phyloP scores from a whole-genome alignment of 2,329 filamentous ascomycete species.

The Penicillium sclerotigenum region DNA sequence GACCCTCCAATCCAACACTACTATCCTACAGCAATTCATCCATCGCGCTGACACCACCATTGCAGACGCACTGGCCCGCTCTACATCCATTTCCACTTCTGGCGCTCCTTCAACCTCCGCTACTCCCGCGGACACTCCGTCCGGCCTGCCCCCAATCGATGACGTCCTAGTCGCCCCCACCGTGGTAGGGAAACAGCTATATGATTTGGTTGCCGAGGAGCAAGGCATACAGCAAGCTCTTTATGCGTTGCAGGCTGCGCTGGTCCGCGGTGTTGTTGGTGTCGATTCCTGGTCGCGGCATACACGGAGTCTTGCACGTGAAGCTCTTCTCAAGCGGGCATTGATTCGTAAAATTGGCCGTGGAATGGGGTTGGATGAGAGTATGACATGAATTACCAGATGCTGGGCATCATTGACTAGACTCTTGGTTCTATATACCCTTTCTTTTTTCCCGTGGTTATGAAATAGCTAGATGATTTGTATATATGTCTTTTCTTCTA shows the following conservation, averaged over 20 bases:
- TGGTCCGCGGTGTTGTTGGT: constrained; percentile 46
- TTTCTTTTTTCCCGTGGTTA: neutral
- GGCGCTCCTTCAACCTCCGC: constrained; percentile 14
- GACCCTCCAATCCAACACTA: constrained; percentile 71
- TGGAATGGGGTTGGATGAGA: constrained; percentile 45
- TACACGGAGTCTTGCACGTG: constrained; percentile 47
- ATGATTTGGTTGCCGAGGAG: constrained; percentile 84
- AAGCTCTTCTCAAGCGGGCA: constrained; percentile 48
- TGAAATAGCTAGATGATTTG: neutral
- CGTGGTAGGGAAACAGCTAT: constrained; percentile 88
- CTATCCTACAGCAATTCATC: constrained; percentile 73
- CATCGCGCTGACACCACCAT: constrained; percentile 76
- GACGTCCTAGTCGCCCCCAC: constrained; percentile 91
- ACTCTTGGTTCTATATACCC: constrained; percentile 15
- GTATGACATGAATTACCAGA: neutral
- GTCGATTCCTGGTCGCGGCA: constrained; percentile 48
- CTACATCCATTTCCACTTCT: constrained; percentile 24
- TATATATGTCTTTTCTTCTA: neutral
- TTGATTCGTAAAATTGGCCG: constrained; percentile 46
- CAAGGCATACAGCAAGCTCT: constrained; percentile 80
- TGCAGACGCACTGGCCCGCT: constrained; percentile 63
- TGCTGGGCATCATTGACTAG: neutral
- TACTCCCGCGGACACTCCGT: constrained; percentile 32
- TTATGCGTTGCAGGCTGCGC: constrained; percentile 56
- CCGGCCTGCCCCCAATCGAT: constrained; percentile 70